Base-by-base conservation (phyloP, 2,329 filamentous ascomycete species). In the Fusarium albosuccineum region DNA sequence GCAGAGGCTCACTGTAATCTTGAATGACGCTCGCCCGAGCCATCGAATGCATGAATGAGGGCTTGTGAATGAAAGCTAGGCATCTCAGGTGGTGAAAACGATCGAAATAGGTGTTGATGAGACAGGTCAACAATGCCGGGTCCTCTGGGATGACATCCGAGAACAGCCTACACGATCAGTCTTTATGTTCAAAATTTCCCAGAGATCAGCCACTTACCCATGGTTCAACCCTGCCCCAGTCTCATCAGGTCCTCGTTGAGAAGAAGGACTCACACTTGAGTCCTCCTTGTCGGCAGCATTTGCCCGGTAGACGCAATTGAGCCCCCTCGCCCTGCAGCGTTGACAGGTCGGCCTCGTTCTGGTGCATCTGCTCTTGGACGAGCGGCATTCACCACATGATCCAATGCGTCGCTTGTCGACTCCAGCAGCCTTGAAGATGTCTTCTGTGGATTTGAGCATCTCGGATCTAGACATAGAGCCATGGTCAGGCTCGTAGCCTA, bases 381-480 rank as follows among this genome's bases (percentile, higher is more conserved):
- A 41, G 27, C 73, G 70, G 26, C 74, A 76, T 45, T 73, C 73
- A 17, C 71, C 55, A 51, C 74, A 76, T 5, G 74, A 74, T 10
- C 73, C 70, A 17, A 75, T 65, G 14, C 68, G 62, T 10, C 74
- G 68, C 58, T 71, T 76, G 51, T 74, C 71, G 29, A 76, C 64
- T 34, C 73, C 72, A 6, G 74, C 57, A 9, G 65, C 70, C 17
- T 60, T 62, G 59, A 74, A 76, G 53, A 76, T 74, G 58, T 70
- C 66, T 27, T 74, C 66, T 39, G 72, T 67, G 5, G 68, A 68
- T 44, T 70, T 66, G 36, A 69, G 63, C 13, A 73, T 61, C 50
- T 72, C 67, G 9, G 62, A 65, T 33, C 68, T 59, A 8, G 72
- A 68, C 27, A 69, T 68, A 37, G 63, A 60, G 33, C 62, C 60